phyloP scores from a whole-genome alignment of 768 basidiomycete species.

The Phaeotremella fagi region DNA sequence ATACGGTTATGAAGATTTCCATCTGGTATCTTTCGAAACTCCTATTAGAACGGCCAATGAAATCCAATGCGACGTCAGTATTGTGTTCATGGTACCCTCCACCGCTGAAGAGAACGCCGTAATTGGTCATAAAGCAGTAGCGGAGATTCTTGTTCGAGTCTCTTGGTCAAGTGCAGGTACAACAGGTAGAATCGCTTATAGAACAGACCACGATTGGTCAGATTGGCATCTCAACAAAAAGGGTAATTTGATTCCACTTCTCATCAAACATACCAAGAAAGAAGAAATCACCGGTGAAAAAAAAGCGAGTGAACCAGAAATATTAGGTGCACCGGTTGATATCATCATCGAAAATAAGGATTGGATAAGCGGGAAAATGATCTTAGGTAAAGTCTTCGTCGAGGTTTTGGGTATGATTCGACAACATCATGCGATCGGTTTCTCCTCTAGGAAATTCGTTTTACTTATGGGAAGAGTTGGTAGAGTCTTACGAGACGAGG shows the following conservation, averaged over 20 bases:
- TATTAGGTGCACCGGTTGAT: neutral
- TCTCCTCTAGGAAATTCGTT: neutral
- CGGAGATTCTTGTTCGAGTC: conserved; percentile 20
- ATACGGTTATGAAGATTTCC: conserved; percentile 16
- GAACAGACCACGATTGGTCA: conserved; percentile 10
- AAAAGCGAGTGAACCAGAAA: neutral
- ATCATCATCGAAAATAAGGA: no score
- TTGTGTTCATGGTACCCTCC: conserved; percentile 18
- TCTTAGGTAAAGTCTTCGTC: neutral
- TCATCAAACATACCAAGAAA: no score
- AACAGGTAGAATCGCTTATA: conserved; percentile 8
- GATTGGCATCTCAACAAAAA: conserved; percentile 13
- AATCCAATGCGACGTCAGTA: conserved; percentile 5
- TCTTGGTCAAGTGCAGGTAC: neutral
- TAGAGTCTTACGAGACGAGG: neutral
- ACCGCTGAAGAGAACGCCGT: conserved; percentile 1
- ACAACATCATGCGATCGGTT: neutral
- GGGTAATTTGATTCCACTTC: neutral
- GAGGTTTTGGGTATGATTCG: neutral
- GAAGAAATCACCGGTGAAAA: no score
- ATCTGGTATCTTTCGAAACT: conserved; percentile 9
- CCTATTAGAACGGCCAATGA: neutral
- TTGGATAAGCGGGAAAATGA: neutral
- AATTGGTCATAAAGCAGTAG: conserved; percentile 8
- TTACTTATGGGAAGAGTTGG: neutral